A percentile compares a stretch with the other conserved stretches of the same genome.
phyloP scores from a whole-genome alignment of 208 protist species.

The Vickermania ingenoplastis region DNA sequence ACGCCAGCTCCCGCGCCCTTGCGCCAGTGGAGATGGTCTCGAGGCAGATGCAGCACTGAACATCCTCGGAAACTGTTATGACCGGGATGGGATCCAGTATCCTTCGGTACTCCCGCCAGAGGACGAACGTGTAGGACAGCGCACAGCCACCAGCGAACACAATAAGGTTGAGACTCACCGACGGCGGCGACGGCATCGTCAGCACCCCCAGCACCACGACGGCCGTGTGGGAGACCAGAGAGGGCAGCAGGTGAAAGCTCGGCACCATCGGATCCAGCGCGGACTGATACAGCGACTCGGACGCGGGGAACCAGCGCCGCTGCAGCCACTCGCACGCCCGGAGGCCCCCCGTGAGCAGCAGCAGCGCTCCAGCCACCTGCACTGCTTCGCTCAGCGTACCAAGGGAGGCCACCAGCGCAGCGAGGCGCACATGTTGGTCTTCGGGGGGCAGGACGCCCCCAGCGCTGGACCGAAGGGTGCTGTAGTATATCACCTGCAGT shows the following conservation, averaged over 20 bases:
- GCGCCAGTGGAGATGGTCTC: conserved; percentile 32
- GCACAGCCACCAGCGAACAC: background rate
- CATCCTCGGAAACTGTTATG: conserved; percentile 16
- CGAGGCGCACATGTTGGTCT: background rate
- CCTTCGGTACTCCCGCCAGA: conserved; percentile 12
- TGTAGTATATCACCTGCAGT: conserved; percentile 20
- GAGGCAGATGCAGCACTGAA: conserved; percentile 68
- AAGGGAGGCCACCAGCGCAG: background rate
- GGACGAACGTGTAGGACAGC: background rate
- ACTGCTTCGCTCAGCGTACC: background rate
- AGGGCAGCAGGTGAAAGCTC: conserved; percentile 8
- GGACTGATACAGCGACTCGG: background rate
- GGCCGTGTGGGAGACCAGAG: conserved; percentile 1
- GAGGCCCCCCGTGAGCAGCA: background rate
- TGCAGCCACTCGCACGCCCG: background rate
- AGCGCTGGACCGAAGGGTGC: conserved; percentile 1
- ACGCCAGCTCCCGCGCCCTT: conserved; percentile 50
- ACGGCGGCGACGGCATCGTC: background rate
- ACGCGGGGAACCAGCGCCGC: background rate
- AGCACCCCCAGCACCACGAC: background rate
- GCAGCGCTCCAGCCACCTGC: background rate
- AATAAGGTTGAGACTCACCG: background rate
- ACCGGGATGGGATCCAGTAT: conserved; percentile 42
- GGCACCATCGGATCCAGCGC: conserved; percentile 3
- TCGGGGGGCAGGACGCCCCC: background rate